Evolutionary conservation across 352 stramenopile genomes (phyloP).

Genomic region (Globisporangium echinulatum): DNA sequence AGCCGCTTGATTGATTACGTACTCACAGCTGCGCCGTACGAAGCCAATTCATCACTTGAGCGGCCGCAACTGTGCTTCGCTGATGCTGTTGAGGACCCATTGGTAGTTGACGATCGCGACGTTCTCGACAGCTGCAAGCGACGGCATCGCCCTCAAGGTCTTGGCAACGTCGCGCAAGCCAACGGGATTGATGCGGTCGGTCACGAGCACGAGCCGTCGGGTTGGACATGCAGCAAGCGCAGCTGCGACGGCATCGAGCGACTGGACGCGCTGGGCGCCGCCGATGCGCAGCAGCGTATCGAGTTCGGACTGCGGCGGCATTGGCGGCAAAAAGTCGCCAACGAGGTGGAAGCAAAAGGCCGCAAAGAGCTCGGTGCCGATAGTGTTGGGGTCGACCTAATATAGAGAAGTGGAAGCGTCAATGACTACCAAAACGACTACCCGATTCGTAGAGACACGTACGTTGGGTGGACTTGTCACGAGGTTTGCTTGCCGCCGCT

Average conservation of each 20-base stretch:
- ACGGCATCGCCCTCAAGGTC: conserved; percentile 29
- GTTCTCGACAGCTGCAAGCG: conserved; percentile 30
- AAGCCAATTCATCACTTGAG: conserved; percentile 11
- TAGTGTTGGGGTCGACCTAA: conserved; percentile 16
- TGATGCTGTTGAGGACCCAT: conserved; percentile 86
- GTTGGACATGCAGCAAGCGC: conserved; percentile 42
- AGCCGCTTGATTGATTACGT: no score
- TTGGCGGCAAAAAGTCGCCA: conserved; percentile 71
- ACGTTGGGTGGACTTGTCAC: conserved; percentile 12
- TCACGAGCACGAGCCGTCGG: conserved; percentile 62
- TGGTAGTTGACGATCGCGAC: conserved; percentile 75
- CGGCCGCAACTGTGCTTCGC: conserved; percentile 55
- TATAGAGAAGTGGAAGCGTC: neutral
- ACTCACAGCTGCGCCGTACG: no score
- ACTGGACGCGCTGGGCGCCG: conserved; percentile 44
- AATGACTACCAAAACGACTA: neutral
- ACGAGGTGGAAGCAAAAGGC: conserved; percentile 64
- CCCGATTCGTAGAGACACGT: neutral
- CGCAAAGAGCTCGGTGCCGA: conserved; percentile 71
- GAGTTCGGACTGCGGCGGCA: conserved; percentile 61
- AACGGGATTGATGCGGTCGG: conserved; percentile 65
- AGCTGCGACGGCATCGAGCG: conserved; percentile 39
- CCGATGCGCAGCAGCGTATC: conserved; percentile 66
- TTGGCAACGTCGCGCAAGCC: conserved; percentile 36
- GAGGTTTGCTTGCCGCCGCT: conserved; percentile 34